Base-by-base conservation (phyloP, 129 eudicot species). In the Artemisia tridentata region DNA sequence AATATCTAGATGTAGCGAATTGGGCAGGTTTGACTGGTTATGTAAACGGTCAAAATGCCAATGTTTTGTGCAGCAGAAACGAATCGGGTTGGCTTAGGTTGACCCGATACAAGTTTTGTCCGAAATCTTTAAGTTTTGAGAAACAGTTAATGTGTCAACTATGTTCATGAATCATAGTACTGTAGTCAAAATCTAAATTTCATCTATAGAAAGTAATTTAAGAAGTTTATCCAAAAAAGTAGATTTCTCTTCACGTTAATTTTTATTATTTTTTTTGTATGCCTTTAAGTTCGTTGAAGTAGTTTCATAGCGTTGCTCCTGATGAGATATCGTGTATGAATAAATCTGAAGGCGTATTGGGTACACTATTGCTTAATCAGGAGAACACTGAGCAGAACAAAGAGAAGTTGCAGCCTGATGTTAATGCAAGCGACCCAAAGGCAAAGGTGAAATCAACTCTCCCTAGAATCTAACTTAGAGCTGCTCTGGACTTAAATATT, bases 281-380 rank as follows among this genome's bases (percentile, higher is more conserved):
- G 1, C 23, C 23, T 21, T 21, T 21, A 21, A 21, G 23, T 21
- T 21, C 23, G 1, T 21, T 21, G 23, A 21, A 21, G 23, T 21
- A 21, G 23, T 21, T 21, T 21, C 23, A 21, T 21, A 38, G 69
- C 59, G 90, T 88, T 68, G 80, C 74, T 7, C 95, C 95, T 20
- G 13, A 77, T 61, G 90, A 88, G 81, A 88, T 88, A 74, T 75
- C 69, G 47, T 70, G 76, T 47, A 77, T 84, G 54, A 86, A 88
- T 52, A 84, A 78, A 61, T 46, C 68, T 73, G 90, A 88, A 58
- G 65, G 77, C 59, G 45, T 31, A 46, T 62, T 65, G 55, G 69
- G 58, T 55, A 78, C 75, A 34, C 23, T 21, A 21, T 21, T 21
- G 23, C 71, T 58, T 25, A 46, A 23, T 11, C 57, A 71, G 17